These are phyloP conservation scores for Hymenoscyphus fraxineus DNA, from an alignment of 2,329 filamentous ascomycete genomes.

Conservation along the genomic window DNA sequence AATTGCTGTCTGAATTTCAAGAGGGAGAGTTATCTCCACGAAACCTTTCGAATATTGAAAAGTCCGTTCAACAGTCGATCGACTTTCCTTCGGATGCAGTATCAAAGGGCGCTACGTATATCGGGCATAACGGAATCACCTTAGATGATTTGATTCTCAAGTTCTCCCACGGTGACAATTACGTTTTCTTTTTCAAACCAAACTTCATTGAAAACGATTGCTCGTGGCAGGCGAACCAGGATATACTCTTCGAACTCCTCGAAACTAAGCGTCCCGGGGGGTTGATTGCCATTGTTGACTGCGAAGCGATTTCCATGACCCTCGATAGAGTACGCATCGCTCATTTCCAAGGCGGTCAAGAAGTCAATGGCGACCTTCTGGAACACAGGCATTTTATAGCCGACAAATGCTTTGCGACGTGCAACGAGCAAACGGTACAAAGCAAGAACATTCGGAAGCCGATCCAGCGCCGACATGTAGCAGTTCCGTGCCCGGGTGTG, in stretches of 20 bases:
- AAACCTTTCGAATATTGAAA: slow-evolving; percentile 13
- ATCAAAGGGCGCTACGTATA: slow-evolving; percentile 26
- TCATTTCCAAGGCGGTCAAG: slow-evolving; percentile 19
- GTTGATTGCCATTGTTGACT: slow-evolving; percentile 24
- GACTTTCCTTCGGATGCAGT: slow-evolving; percentile 25
- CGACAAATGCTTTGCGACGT: slow-evolving; percentile 27
- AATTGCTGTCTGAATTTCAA: slow-evolving; percentile 15
- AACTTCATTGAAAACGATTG: slow-evolving; percentile 13
- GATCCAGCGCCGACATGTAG: slow-evolving; percentile 32
- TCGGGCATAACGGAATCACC: slow-evolving; percentile 22
- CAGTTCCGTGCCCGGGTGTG: slow-evolving; percentile 34
- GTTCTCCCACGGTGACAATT: slow-evolving; percentile 14
- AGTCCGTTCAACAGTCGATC: slow-evolving; percentile 20
- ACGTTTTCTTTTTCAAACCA: slow-evolving; percentile 29
- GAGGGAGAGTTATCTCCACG: slow-evolving; percentile 15
- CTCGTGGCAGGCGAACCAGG: slow-evolving; percentile 23
- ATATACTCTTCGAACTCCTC: slow-evolving; percentile 26
- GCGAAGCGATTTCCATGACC: slow-evolving; percentile 19
- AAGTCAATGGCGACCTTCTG: slow-evolving; percentile 21
- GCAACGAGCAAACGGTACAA: slow-evolving; percentile 17
- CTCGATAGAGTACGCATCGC: slow-evolving; percentile 23
- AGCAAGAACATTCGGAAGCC: slow-evolving; percentile 26
- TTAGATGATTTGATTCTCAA: slow-evolving; percentile 11
- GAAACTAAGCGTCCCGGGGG: slow-evolving; percentile 7
- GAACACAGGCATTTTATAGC: slow-evolving; percentile 23